Evolutionary conservation across 495 filamentous ascomycete species (phyloP).

Genomic region (Terfezia boudieri): DNA sequence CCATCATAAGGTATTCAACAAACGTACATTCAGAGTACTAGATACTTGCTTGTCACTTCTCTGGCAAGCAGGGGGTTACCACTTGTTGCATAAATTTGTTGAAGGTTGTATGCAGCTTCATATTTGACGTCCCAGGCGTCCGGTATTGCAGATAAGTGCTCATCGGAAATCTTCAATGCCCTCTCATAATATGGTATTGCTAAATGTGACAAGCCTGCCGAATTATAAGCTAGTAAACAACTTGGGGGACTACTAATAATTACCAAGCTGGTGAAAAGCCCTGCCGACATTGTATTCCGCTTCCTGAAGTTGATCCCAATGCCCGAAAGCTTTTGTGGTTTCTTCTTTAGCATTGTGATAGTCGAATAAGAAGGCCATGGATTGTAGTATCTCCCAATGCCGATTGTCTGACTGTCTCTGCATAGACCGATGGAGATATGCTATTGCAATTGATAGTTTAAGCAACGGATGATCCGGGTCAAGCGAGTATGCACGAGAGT

Average conservation of each 20-base stretch:
- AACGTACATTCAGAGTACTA: constrained; percentile 16
- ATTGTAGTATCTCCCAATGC: constrained; percentile 67
- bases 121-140: constrained; percentile 29
- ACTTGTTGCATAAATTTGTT: constrained; percentile 40
- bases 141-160: constrained; percentile 6
- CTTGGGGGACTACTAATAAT: too few species aligned
- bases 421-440: constrained; percentile 63
- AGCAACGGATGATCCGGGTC: constrained; percentile 54
- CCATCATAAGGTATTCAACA: too few species aligned
- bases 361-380: constrained; percentile 51
- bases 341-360: constrained; percentile 26
- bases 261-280: constrained; percentile 52
- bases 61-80: constrained; percentile 36
- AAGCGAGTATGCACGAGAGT: constrained; percentile 62
- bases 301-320: constrained; percentile 28
- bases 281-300: constrained; percentile 76
- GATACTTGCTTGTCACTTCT: constrained; percentile 33
- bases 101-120: constrained; percentile 59
- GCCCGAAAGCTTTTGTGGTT: not conserved
- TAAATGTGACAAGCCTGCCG: constrained; percentile 39
- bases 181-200: constrained; percentile 54
- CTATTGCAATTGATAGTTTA: constrained; percentile 48
- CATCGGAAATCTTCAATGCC: constrained; percentile 21
- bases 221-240: not conserved
- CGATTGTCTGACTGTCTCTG: constrained; percentile 78